Evolutionary conservation across 192 early-diverging fungal species (phyloP).

Genomic region (Backusella liffmaniae): DNA sequence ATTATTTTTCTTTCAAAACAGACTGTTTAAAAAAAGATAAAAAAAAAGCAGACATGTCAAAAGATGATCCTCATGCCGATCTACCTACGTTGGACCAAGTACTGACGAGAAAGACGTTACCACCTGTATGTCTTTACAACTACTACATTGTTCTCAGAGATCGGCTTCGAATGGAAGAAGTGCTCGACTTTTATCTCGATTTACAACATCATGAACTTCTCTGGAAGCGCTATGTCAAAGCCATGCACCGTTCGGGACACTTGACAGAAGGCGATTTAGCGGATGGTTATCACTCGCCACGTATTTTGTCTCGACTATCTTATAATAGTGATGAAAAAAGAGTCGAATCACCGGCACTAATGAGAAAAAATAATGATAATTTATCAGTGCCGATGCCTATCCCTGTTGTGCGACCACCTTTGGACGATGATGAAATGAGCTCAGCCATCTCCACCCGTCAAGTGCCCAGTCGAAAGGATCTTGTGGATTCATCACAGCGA

Average conservation of each 20-base stretch:
- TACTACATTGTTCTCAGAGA: conserved; percentile 77
- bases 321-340: conserved; percentile 16
- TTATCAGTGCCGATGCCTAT: conserved; percentile 11
- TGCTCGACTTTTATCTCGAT: conserved; percentile 78
- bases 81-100: conserved; percentile 74
- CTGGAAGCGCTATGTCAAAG: conserved; percentile 53
- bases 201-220: conserved; percentile 71
- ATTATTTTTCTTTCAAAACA: not conserved
- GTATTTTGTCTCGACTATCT: conserved; percentile 29
- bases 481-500: conserved; percentile 44
- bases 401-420: not conserved
- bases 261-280: conserved; percentile 31
- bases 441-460: not conserved
- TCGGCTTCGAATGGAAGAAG: conserved; percentile 58
- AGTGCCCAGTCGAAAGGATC: conserved; percentile 19
- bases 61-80: conserved; percentile 17
- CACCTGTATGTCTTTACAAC: conserved; percentile 76
- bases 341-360: not conserved
- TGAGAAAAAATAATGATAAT: not conserved
- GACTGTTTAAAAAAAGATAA: not conserved
- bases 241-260: conserved; percentile 32
- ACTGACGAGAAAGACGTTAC: conserved; percentile 60
- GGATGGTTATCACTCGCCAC: conserved; percentile 29
- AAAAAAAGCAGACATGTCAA: not conserved
- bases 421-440: not conserved